Percentiles rank a stretch among this genome's conserved stretches.
These are phyloP conservation scores for Lecanosticta acicola DNA, from an alignment of 2,329 filamentous ascomycete species.

Conservation along the genomic window DNA sequence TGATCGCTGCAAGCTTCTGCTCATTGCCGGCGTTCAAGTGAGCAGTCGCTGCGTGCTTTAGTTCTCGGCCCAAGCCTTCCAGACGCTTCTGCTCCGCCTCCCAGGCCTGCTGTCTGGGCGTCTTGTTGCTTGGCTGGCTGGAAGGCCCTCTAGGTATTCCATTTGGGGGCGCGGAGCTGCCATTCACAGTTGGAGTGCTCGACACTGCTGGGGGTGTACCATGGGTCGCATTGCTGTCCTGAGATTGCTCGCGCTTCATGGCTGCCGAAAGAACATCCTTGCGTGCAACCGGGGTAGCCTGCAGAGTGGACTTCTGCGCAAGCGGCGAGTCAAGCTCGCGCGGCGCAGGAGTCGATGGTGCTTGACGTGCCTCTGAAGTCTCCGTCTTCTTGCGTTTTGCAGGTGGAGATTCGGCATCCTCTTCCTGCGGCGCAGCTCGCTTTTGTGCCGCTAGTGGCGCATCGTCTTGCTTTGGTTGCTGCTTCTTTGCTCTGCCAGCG, in stretches of 20 bases:
- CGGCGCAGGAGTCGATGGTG: constrained; percentile 24
- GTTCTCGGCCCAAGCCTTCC: constrained; percentile 38
- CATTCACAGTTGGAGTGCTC: constrained; percentile 19
- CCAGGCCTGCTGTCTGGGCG: constrained; percentile 33
- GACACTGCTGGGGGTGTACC: constrained; percentile 23
- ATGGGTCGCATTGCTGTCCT: constrained; percentile 20
- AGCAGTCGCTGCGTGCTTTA: constrained; percentile 43
- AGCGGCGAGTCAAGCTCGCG: constrained; percentile 20
- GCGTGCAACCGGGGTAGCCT: constrained; percentile 23
- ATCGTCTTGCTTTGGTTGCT: constrained; percentile 12
- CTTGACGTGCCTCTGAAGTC: constrained; percentile 14
- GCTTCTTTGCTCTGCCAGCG: constrained; percentile 18
- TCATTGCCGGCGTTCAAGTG: constrained; percentile 21
- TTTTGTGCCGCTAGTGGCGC: constrained; percentile 7
- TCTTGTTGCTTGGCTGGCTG: constrained; percentile 22
- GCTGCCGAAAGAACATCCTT: constrained; percentile 26
- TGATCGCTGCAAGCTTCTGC: constrained; percentile 33
- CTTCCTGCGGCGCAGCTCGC: constrained; percentile 11
- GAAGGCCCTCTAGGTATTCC: constrained; percentile 17
- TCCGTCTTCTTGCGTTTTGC: constrained; percentile 25
- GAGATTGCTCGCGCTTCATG: constrained; percentile 23
- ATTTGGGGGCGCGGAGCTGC: constrained; percentile 11
- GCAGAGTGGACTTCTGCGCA: constrained; percentile 20
- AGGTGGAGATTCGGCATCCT: constrained; percentile 12
- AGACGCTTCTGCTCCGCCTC: constrained; percentile 37